Base-by-base conservation (phyloP, 768 basidiomycete species). In the Ramaria sp. region DNA sequence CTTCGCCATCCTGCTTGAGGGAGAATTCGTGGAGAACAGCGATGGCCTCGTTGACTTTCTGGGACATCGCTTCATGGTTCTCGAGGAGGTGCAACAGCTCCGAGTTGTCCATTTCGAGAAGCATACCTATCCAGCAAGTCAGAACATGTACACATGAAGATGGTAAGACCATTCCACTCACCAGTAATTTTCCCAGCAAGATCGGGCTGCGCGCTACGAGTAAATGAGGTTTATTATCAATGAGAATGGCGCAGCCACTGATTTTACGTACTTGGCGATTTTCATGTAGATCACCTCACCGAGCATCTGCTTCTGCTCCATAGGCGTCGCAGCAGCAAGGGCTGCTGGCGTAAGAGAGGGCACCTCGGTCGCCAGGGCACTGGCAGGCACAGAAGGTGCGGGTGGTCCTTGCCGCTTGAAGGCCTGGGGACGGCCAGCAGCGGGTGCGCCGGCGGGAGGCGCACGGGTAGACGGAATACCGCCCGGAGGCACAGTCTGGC, bases 301-400 rank as follows among this genome's bases (percentile, higher is more conserved):
- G 49, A 99, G 78, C 87, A 97, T 92, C 72, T 99, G 96, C 78
- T 99, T 99, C 81, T 97, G 93, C 72, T 98, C 95, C 69, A 77
- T 74, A 37, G 83, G 81, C 49, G 78, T 71, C 22, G 82, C 81
- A 60, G 66, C 76, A 43, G 79, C 79, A 59, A 88, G 75, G 10
- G 78, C 66, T 65, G 83, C 77, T 20, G 90, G 74, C 49, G 80
- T 82, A 59, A 90, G 78, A 58, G 73, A 71, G 22, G 84, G 72
- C 43, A 77, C 74, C 19, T 78, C 78, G 10, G 69, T 67, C n/a
- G 78, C 70, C 48, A 72, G 70, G 37, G 76, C 71, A 47, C 72
- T 58, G 22, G 59, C 57, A 17, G 68, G 71, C 9, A 72, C 65
- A 12, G 64, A 56, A 17, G 68, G 63, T 33, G 63, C 69, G 57